Base-by-base conservation (phyloP, 352 stramenopile species). In the Phytopythium aichiense region DNA sequence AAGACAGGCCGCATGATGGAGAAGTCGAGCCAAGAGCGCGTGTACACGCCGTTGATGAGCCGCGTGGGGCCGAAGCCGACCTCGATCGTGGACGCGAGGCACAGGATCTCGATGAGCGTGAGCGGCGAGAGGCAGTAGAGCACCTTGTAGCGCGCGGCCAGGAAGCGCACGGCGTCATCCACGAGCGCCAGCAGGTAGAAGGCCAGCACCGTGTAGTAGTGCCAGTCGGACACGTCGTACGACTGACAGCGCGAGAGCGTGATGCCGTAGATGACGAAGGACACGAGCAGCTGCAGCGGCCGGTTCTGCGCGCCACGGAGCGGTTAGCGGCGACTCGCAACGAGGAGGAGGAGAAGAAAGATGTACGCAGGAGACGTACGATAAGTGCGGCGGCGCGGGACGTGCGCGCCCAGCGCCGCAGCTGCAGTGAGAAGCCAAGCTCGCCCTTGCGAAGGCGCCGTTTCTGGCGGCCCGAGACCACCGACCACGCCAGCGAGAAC, bases 1-100 rank as follows among this genome's bases (percentile, higher is more conserved):
- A 93, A 95, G 18, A 91, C 76, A 1, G 84, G 72, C 0, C 86
- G 79, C 82, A 92, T 92, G 66, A 95, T 81, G 15, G 84, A 93
- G 51, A 95, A 92, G 61, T 95, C 86, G 61, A 95, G 77, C 72
- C 88, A 95, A 55, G 86, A 87, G 20, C 86, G 82, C 20, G 71
- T 91, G 15, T 65, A 49, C 33, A 88, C 66, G 55, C 77, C 84
- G 58, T 71, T 71, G 56, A 84, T 71, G 46, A 84, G 53, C 58
- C 83, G 81, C 20, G 74, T 82, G 1, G 86, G 84, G 13, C 81
- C 86, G 46, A 87, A 93, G 18, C 81, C 82, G n/a, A 95, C 81
- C 40, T 88, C 73, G 42, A 86, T 79, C 49, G 91, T 87, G 7
- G 80, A 90, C 31, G 80, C 82, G 16, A 93, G 61, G 67, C 84